These are phyloP conservation scores for Aspergillus fijiensis DNA, from an alignment of 2,329 filamentous ascomycete species.

Conservation along the genomic window DNA sequence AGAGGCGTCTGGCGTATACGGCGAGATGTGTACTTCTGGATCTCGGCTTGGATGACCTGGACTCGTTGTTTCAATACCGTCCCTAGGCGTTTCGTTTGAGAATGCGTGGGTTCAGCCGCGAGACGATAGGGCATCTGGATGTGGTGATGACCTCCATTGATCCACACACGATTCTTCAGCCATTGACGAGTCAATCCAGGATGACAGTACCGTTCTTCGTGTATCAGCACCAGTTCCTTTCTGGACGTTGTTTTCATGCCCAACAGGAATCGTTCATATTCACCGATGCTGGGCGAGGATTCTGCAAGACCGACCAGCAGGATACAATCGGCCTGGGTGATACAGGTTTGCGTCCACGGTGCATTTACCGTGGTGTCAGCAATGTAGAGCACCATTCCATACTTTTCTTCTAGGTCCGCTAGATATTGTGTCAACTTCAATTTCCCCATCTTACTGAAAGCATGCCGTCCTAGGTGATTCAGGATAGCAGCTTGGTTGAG, in stretches of 20 bases:
- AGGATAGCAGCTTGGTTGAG: constrained; percentile 92
- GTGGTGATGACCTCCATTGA: constrained; percentile 96
- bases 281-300: constrained; percentile 83
- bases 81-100: constrained; percentile 74
- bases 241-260: constrained; percentile 96
- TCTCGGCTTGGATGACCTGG: constrained; percentile 91
- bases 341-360: constrained; percentile 97
- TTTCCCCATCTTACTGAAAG: constrained; percentile 97
- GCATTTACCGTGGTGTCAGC: constrained; percentile 97
- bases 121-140: constrained; percentile 90
- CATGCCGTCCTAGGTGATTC: constrained; percentile 91
- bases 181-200: constrained; percentile 84
- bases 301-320: constrained; percentile 89
- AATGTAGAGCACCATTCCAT: constrained; percentile 90
- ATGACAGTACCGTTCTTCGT: constrained; percentile 81
- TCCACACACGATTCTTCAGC: constrained; percentile 92
- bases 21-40: constrained; percentile 96
- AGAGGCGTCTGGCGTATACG: constrained; percentile 83
- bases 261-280: constrained; percentile 93
- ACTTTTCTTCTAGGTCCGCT: constrained; percentile 95
- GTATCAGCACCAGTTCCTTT: constrained; percentile 86
- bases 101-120: constrained; percentile 72
- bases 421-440: constrained; percentile 93
- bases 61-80: constrained; percentile 87
- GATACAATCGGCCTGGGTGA: constrained; percentile 94